Evolutionary conservation across 192 early-diverging fungal genomes (phyloP), one percentile per base, ranked within the genome.

Genomic region (Powellomyces hirtus): DNA sequence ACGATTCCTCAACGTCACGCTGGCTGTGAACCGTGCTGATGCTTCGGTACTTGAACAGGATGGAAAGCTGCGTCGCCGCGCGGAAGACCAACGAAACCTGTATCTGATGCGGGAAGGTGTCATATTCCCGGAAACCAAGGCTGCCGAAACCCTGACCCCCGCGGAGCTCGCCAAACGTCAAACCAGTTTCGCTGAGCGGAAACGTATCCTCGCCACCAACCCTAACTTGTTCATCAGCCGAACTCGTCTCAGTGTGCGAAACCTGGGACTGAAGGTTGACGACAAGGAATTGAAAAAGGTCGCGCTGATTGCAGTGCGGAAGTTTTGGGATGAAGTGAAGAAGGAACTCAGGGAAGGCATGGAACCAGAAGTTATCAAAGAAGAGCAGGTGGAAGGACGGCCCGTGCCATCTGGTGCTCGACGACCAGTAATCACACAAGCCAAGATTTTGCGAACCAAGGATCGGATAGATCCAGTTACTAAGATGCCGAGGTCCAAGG

Each of bases 21-120:
- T 84, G 50, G 93, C 92, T 0, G 92, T 98, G 0, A 85, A 91
- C 38, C 84, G 89, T 52, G 76, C 76, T 4, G 80, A 88, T 18
- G 94, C 94, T 5, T 68, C 74, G 14, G 72, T 84, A 38, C 77
- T 97, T 18, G 79, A 85, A 26, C 81, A 88, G 52, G 63, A 86
- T 38, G 81, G 82, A 13, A 76, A 79, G 51, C 76, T 81, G 59
- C 82, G 85, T 52, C 86, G 86, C 52, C 84, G 89, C 61, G 71
- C 75, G 33, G 85, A 88, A 53, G 96, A 98, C 76, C 84, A 86
- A 55, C 91, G 96, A 34, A 90, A 90, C 70, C 53, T 93, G 33
- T 98, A 97, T 69, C 75, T 98, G 70, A 88, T 96, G 77, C 86
- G 90, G 50, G 95, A 98, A 80, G 94, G 93, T 64, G 87, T 94